Conservation (phyloP, 2,329 filamentous ascomycete genomes). For the Talaromyces sp. region DNA sequence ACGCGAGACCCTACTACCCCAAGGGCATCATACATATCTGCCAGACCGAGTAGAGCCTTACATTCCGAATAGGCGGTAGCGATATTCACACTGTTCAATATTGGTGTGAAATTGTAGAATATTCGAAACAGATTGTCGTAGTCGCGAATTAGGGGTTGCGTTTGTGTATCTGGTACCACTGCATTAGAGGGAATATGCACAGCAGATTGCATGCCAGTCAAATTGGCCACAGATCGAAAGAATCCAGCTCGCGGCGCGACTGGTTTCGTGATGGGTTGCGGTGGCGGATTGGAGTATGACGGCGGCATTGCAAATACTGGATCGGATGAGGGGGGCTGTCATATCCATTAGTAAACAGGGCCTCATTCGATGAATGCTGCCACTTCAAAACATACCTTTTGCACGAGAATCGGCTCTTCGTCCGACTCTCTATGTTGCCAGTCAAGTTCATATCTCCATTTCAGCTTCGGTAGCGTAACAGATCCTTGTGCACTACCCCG, state of each 20-base stretch:
- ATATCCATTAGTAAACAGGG: not conserved
- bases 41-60: conserved; percentile 80
- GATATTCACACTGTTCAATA: conserved; percentile 81
- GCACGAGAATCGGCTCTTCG: conserved; percentile 83
- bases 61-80: conserved; percentile 90
- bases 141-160: conserved; percentile 75
- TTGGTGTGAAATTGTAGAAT: conserved; percentile 88
- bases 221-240: conserved; percentile 83
- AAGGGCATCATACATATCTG: conserved; percentile 93
- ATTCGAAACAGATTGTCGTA: conserved; percentile 95
- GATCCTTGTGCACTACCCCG: conserved; percentile 37
- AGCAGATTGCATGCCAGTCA: conserved; percentile 57
- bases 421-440: conserved; percentile 64
- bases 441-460: conserved; percentile 88
- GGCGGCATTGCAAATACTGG: conserved; percentile 54
- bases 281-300: conserved; percentile 44
- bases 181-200: conserved; percentile 48
- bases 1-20: conserved; percentile 83
- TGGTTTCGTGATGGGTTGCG: conserved; percentile 61
- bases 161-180: conserved; percentile 55
- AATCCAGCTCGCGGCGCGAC: conserved; percentile 64
- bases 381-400: conserved; percentile 58
- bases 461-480: conserved; percentile 48
- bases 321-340: conserved; percentile 34
- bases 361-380: not conserved